Base-by-base conservation (phyloP, 2,329 filamentous ascomycete genomes). In the Botrytis sinoallii region DNA sequence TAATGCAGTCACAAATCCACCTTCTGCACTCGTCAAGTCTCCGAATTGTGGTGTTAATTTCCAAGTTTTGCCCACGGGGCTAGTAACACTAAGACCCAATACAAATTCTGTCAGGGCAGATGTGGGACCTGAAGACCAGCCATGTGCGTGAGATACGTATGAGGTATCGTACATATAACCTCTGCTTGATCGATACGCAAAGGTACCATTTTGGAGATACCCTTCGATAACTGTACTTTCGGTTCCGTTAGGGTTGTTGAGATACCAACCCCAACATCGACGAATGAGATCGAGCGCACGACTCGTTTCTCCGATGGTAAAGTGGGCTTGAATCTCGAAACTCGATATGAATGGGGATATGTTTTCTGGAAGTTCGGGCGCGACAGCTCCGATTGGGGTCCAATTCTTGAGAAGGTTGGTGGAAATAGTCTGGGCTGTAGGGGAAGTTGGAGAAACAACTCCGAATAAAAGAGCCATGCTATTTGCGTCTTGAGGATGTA, bases 401-500 rank as follows among this genome's bases (percentile, higher is more conserved):
- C 88, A 90, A 78, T 86, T 89, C 42, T 79, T 80, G 2, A 82
- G 77, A 10, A 78, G 74, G 8, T 77, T 78, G 14, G 3, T 85
- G 85, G 77, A 77, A 20, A 77, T 78, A n/a, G 32, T 71, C 42
- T 72, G 29, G 4, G 76, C 84, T 81, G 69, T 74, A 18, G 67
- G 20, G 25, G 67, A 55, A 8, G 73, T 38, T 22, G 72, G 61
- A 22, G 76, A 48, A 4, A 76, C 75, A 38, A 78, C 74, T 35
- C 74, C 74, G 67, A 77, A 79, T 29, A 85, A 81, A 6, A 89
- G 77, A 0, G 87, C 85, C 80, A 90, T 84, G 69, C 85, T 85
- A 80, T 90, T 90, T 32, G 86, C 88, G 75, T 90, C 88, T 80
- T 91, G 89, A 0, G 89, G 88, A 74, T 87, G 83, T 2, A 92